Percentiles rank a stretch among this genome's conserved stretches.
Conservation (phyloP, 257 asterid genomes). For the Nicotiana tabacum region DNA sequence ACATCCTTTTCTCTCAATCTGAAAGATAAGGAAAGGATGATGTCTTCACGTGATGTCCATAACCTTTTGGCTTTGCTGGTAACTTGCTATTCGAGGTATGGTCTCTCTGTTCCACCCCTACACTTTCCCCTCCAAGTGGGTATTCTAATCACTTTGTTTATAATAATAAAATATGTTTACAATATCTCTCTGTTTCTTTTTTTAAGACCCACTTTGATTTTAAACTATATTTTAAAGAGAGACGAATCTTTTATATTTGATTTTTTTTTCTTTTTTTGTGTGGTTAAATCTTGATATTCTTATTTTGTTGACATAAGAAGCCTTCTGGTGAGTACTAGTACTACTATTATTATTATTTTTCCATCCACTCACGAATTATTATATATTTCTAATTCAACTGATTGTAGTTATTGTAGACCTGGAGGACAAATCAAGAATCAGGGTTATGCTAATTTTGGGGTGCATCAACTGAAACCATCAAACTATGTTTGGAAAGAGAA, state of each 20-base stretch:
- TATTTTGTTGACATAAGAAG: background rate
- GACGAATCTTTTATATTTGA: background rate
- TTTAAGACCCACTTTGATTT: background rate
- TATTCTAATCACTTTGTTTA: background rate
- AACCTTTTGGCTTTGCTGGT: slow-evolving; percentile 22
- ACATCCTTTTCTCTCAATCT: background rate
- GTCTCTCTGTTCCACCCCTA: slow-evolving; percentile 4
- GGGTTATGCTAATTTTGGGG: slow-evolving; percentile 13
- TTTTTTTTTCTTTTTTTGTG: background rate
- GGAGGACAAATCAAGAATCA: slow-evolving; percentile 7
- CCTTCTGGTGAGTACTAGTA: background rate
- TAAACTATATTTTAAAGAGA: background rate
- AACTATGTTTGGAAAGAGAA: slow-evolving; percentile 31
- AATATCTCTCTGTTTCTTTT: background rate
- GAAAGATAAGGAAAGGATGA: slow-evolving; percentile 10
- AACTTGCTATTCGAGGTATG: slow-evolving; percentile 27
- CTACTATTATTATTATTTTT: background rate
- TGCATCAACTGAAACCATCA: slow-evolving; percentile 17
- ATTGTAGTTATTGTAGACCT: background rate
- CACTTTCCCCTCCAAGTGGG: background rate
- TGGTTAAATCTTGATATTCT: background rate
- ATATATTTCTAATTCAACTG: background rate
- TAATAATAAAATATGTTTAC: background rate
- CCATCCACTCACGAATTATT: background rate
- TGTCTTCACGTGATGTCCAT: slow-evolving; percentile 35